Base-by-base conservation (phyloP, 257 asterid species). In the Apocynum venetum region DNA sequence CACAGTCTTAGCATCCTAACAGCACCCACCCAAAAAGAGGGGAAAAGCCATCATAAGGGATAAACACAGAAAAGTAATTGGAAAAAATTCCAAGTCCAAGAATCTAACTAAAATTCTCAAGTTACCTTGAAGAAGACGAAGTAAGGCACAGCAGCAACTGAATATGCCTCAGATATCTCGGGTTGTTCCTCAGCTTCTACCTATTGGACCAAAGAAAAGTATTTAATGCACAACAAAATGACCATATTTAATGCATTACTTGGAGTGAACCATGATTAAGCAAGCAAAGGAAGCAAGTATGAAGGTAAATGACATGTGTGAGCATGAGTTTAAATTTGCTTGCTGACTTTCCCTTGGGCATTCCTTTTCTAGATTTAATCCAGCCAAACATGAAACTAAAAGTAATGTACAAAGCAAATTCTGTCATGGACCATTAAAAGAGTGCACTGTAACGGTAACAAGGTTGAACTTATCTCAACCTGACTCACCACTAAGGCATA, bases 141-240 rank as follows among this genome's bases (percentile, higher is more conserved):
- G 80, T 53, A 96, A 41, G 99, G 98, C 38, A 96, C 97, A 38
- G 97, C 97, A 80, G 98, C 87, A 75, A 96, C 96, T 2, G 94
- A 83, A 86, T 90, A 85, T 10, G 89, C 89, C 87, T 93, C 99
- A 66, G 97, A 93, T 72, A 96, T 90, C 75, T 91, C 97, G 41
- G 98, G 97, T 74, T 96, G 98, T 79, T 91, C 99, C 85, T 96
- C 99, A 81, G 99, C 99, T 90, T 93, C 98, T 55, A 91, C 99
- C 99, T 96, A 72, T 38, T 79, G 78, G 38, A 78, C 56, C 78
- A 86, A 35, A 83, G 25, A 72, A 71, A 75, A 78, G 61, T 11
- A 25, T 25, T 25, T 25, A 35, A 12, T 17, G 53, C 72, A 40
- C 14, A 17, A 3, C 15, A 12, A 35, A 6, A 48, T 41, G 35